Base-by-base conservation (phyloP, 2,329 filamentous ascomycete species). In the Cercospora janseana region DNA sequence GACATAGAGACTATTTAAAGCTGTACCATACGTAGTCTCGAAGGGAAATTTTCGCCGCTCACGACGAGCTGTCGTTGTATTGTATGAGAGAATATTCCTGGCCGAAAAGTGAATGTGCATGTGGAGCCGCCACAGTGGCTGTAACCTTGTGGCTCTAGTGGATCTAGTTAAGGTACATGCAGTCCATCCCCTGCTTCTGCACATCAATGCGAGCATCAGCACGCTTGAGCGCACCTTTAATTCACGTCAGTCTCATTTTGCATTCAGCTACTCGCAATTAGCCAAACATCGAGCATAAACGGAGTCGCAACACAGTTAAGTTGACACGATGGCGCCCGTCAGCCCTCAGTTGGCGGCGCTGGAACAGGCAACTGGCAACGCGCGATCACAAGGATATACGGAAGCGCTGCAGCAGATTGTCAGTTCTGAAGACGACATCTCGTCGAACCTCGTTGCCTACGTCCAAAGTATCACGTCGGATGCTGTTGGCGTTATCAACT, bases 401-500 rank as follows among this genome's bases (percentile, higher is more conserved):
- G 69, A 76, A 15, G 72, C 83, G n/a, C 77, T 85, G 55, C 68
- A 75, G 56, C 70, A 76, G 42, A 80, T 83, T 64, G 71, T 79
- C 44, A 65, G 72, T 9, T 72, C 72, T 8, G 66, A 71, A 6
- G 61, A 70, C 27, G 71, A 77, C 46, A 72, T 81, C 38, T 67
- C 77, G 49, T 68, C 78, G 53, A 83, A 91, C 68, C 76, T 91
- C 51, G 82, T 81, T 53, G 80, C 81, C 62, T 84, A 88, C 59
- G 75, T 84, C 2, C 58, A 60, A 31, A 80, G 78, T 42, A 77
- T 91, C 46, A 80, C 91, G 57, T 77, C 75, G 57, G 83, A 87
- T 61, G 77, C 78, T 16, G 78, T 91, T 46, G 86, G 87, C 62
- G 83, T 92, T 60, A 86, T 93, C n/a, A 78, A 83, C 23, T 83